A percentile compares a stretch with the other conserved stretches of the same genome.
These are phyloP conservation scores for Paraphoma sp. DNA, from an alignment of 2,329 filamentous ascomycete species.

Conservation along the genomic window DNA sequence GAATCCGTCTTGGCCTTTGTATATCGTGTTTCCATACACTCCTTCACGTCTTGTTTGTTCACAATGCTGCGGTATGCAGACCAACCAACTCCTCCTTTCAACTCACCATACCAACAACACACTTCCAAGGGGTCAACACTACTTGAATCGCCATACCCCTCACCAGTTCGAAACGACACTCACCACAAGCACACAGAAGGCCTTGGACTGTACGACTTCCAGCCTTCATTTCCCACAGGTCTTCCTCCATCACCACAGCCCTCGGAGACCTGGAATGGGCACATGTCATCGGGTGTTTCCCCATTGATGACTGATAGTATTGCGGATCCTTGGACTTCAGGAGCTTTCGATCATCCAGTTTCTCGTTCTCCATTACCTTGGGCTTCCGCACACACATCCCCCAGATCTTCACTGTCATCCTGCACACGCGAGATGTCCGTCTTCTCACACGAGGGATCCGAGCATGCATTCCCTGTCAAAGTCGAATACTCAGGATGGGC, in stretches of 20 bases:
- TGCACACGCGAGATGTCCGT: slow-evolving; percentile 38
- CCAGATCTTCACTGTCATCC: slow-evolving; percentile 44
- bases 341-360: slow-evolving; percentile 42
- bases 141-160: slow-evolving; percentile 44
- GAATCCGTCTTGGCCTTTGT: slow-evolving; percentile 8
- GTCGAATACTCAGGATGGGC: slow-evolving; percentile 36
- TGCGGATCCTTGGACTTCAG: slow-evolving; percentile 40
- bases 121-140: slow-evolving; percentile 29
- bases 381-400: slow-evolving; percentile 36
- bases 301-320: slow-evolving; percentile 37
- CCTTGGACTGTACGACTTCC: slow-evolving; percentile 44
- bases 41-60: slow-evolving; percentile 13
- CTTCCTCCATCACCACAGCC: slow-evolving; percentile 46
- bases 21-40: slow-evolving; percentile 8
- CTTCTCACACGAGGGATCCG: slow-evolving; percentile 42
- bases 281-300: slow-evolving; percentile 34
- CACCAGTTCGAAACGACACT: slow-evolving; percentile 39
- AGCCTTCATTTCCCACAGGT: slow-evolving; percentile 26
- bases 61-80: slow-evolving; percentile 35
- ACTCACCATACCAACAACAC: slow-evolving; percentile 45
- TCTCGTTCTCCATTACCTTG: slow-evolving; percentile 41
- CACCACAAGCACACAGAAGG: slow-evolving; percentile 39
- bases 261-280: slow-evolving; percentile 40
- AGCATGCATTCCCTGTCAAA: slow-evolving; percentile 39
- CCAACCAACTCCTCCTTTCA: slow-evolving; percentile 43